Percentiles rank a stretch among this genome's conserved stretches.
These are phyloP conservation scores for Trichoderma sp. DNA, from an alignment of 2,329 filamentous ascomycete species.

Conservation along the genomic window DNA sequence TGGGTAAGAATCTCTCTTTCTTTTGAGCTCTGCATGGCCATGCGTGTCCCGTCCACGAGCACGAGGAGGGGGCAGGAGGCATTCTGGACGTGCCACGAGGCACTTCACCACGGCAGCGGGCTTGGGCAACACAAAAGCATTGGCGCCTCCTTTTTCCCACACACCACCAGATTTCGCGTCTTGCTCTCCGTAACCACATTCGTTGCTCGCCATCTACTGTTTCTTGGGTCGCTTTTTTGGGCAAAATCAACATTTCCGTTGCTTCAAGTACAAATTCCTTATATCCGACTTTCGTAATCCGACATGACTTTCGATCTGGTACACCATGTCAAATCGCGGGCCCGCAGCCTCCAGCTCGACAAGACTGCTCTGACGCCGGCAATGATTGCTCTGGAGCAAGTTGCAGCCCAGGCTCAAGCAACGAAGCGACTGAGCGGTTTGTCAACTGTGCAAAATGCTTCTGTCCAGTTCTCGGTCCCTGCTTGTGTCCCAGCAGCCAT, in stretches of 20 bases:
- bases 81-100: slow-evolving; percentile 25
- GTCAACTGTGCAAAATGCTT: slow-evolving; percentile 23
- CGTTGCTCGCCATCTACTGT: slow-evolving; percentile 44
- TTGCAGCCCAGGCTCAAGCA: slow-evolving; percentile 21
- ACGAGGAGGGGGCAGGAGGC: slow-evolving; percentile 14
- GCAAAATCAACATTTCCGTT: slow-evolving; percentile 28
- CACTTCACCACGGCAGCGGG: background rate
- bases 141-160: slow-evolving; percentile 21
- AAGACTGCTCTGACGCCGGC: slow-evolving; percentile 25
- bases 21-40: slow-evolving; percentile 21
- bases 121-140: background rate
- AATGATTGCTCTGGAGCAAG: slow-evolving; percentile 21
- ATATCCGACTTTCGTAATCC: slow-evolving; percentile 29
- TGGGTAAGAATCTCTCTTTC: slow-evolving; percentile 41
- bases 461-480: slow-evolving; percentile 1
- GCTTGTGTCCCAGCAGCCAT: slow-evolving; percentile 22
- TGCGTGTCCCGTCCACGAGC: slow-evolving; percentile 24
- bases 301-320: slow-evolving; percentile 44
- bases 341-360: slow-evolving; percentile 50
- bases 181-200: slow-evolving; percentile 35
- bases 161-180: slow-evolving; percentile 23
- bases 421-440: slow-evolving; percentile 37
- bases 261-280: slow-evolving; percentile 24
- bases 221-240: slow-evolving; percentile 44
- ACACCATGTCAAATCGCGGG: slow-evolving; percentile 43